These are phyloP conservation scores for Beauveria australis DNA, from an alignment of 2,329 filamentous ascomycete genomes.

Conservation along the genomic window DNA sequence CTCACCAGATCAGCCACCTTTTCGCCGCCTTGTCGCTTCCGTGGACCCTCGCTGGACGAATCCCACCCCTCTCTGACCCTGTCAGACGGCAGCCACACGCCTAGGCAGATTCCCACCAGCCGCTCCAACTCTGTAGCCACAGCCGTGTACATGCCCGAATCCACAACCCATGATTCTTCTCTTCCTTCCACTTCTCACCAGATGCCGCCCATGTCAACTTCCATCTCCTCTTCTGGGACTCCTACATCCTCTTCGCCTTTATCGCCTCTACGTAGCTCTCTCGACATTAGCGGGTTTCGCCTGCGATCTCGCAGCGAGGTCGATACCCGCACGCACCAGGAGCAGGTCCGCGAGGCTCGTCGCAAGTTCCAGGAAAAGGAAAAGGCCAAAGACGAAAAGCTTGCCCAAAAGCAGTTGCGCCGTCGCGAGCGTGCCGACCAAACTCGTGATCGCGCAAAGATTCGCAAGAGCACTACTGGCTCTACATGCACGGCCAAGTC, in stretches of 20 bases:
- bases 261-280: conserved; percentile 49
- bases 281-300: conserved; percentile 50
- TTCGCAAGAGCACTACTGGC: conserved; percentile 31
- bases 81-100: conserved; percentile 25
- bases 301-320: conserved; percentile 53
- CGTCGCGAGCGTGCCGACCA: conserved; percentile 51
- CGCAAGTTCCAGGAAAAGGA: conserved; percentile 57
- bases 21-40: conserved; percentile 7
- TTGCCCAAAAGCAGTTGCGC: conserved; percentile 48
- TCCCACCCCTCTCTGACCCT: conserved; percentile 26
- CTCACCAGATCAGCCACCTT: conserved; percentile 7
- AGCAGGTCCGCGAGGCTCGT: conserved; percentile 52
- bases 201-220: conserved; percentile 16
- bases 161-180: conserved; percentile 23
- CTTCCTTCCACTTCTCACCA: conserved; percentile 22
- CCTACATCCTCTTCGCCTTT: conserved; percentile 28
- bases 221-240: conserved; percentile 15
- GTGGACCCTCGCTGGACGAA: conserved; percentile 14
- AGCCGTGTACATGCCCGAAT: not conserved
- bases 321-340: conserved; percentile 44
- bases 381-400: conserved; percentile 53
- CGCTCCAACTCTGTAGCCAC: conserved; percentile 21
- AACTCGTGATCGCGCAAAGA: conserved; percentile 37
- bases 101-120: conserved; percentile 18
- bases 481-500: conserved; percentile 23